These are phyloP conservation scores for Penicillium sp. DNA, from an alignment of 2,329 filamentous ascomycete genomes.

Conservation along the genomic window DNA sequence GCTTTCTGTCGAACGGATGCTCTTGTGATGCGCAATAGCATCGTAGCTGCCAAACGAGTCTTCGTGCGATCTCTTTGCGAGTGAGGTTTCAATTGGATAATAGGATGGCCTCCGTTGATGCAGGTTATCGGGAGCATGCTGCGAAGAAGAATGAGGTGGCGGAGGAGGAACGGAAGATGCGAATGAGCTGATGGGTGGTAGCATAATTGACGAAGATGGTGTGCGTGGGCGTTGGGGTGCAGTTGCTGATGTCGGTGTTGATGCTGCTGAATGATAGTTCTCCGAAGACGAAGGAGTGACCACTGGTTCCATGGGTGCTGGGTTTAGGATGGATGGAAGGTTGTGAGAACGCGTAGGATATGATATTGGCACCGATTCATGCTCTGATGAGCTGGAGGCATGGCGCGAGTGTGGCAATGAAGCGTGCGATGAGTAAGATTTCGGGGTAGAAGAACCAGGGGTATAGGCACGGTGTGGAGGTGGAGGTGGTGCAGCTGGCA, in stretches of 20 bases:
- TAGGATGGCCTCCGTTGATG: constrained; percentile 18
- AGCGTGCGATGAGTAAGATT: constrained; percentile 31
- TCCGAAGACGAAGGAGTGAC: not conserved
- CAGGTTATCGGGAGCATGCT: constrained; percentile 21
- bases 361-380: constrained; percentile 23
- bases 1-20: constrained; percentile 7
- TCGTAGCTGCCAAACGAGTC: constrained; percentile 35
- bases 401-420: constrained; percentile 32
- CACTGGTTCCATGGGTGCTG: constrained; percentile 11
- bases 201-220: constrained; percentile 22
- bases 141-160: constrained; percentile 14
- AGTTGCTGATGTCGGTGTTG: not conserved
- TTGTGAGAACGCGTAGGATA: constrained; percentile 20
- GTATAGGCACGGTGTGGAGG: constrained; percentile 25
- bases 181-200: constrained; percentile 32
- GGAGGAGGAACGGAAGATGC: constrained; percentile 3
- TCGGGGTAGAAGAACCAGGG: constrained; percentile 25
- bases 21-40: constrained; percentile 3
- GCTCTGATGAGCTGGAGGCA: constrained; percentile 29
- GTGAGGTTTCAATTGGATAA: constrained; percentile 27
- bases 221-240: constrained; percentile 15
- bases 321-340: constrained; percentile 17
- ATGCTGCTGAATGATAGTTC: not conserved
- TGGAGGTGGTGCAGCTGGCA: constrained; percentile 14
- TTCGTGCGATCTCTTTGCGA: constrained; percentile 34